Base-by-base conservation (phyloP, 352 stramenopile genomes). In the Globisporangium viniferum region DNA sequence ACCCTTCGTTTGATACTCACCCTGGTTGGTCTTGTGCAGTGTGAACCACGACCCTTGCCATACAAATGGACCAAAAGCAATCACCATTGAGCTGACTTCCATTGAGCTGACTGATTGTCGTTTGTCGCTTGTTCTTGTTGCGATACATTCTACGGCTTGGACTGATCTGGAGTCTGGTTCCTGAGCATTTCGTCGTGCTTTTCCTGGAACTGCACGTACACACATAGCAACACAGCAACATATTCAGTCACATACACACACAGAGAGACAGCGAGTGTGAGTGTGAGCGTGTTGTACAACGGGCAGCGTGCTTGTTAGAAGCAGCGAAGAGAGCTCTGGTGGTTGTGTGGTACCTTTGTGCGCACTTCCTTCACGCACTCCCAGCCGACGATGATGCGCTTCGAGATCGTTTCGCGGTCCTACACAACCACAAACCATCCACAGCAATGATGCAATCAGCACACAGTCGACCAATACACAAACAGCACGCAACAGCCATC, bases 331-430 rank as follows among this genome's bases (percentile, higher is more conserved):
- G 10, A 15, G 15, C 36, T 44, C 36, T 44, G 36, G 36, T 44
- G 14, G 10, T 10, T 44, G 36, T 44, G 36, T 44, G 2, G 64
- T 46, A 92, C 79, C 77, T 93, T 93, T 7, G 83, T 67, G 69
- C 89, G 88, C 35, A 95, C 81, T 76, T 95, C 80, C 48, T 90
- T 75, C 36, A 95, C 59, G 66, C 80, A 90, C 46, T 93, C 79
- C 85, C 85, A 93, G 31, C 85, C 87, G 31, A 91, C 78, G 58
- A 95, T 77, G 74, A 95, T 80, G 62, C 80, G 86, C 70, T 91
- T 89, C 27, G 87, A 82, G 59, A 95, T 92, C 35, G 73, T 84
- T 66, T 95, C 87, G 55, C 72, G 75, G 71, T 92, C 80, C 86
- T 94, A 57, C 39, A 46, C 39, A 46, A 15, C 31, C 49, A 27